phyloP scores from a whole-genome alignment of 1,284 basidiomycete genomes.

The Exobasidium cylindrosporum region DNA sequence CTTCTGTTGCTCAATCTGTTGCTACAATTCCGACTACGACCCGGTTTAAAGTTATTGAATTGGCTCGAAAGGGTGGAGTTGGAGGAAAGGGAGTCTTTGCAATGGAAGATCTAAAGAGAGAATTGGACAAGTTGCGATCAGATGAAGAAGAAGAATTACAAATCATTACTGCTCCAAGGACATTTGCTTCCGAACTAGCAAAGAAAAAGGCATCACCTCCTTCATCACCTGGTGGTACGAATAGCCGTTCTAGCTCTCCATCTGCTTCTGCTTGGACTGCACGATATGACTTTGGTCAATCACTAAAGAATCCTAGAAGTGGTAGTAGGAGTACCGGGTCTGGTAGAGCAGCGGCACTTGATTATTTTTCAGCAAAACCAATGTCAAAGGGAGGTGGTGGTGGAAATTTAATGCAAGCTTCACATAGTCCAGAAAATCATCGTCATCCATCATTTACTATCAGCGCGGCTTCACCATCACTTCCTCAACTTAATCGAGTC shows the following conservation, averaged over 20 bases:
- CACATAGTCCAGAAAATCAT: background rate
- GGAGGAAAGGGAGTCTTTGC: conserved; percentile 44
- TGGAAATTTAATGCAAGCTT: background rate
- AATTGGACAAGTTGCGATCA: conserved; percentile 59
- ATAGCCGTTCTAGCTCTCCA: conserved; percentile 35
- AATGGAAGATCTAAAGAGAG: conserved; percentile 58
- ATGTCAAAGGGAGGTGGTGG: background rate
- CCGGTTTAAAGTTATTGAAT: conserved; percentile 33
- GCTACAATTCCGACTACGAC: conserved; percentile 17
- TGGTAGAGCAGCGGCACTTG: conserved; percentile 44
- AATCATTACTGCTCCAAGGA: conserved; percentile 18
- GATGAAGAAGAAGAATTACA: conserved; percentile 53
- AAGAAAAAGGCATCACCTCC: conserved; percentile 38
- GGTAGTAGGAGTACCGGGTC: conserved; percentile 40
- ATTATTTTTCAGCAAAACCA: conserved; percentile 46
- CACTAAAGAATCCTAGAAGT: conserved; percentile 56
- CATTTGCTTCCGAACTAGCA: conserved; percentile 24
- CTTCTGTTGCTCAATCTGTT: background rate
- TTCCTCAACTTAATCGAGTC: background rate
- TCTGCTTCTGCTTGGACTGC: conserved; percentile 37
- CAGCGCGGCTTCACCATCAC: background rate
- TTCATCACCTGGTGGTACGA: conserved; percentile 38
- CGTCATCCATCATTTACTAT: background rate
- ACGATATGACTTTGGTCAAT: conserved; percentile 61
- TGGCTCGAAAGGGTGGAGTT: conserved; percentile 40